These are phyloP conservation scores for Heracleum sosnowskyi DNA, from an alignment of 129 eudicot genomes.

Conservation along the genomic window DNA sequence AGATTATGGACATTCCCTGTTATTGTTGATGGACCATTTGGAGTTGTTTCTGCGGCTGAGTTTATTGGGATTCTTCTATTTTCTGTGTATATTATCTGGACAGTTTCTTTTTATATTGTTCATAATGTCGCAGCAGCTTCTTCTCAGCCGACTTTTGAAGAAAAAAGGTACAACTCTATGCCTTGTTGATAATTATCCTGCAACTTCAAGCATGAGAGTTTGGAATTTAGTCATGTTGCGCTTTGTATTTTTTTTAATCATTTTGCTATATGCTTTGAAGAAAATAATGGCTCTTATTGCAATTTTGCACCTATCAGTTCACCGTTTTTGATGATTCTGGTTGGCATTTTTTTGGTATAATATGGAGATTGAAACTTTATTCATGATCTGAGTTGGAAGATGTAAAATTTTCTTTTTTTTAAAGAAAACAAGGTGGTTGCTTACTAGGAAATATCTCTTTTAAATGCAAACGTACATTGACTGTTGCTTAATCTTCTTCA, in stretches of 20 bases:
- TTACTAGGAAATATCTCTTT: not conserved
- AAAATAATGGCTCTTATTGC: not conserved
- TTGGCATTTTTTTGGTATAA: too few species aligned
- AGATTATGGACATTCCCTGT: constrained; percentile 91
- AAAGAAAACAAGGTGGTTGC: not conserved
- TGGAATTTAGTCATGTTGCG: too few species aligned
- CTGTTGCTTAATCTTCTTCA: not conserved
- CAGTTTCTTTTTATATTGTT: constrained; percentile 34
- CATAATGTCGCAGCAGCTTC: constrained; percentile 21
- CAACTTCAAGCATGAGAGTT: not conserved
- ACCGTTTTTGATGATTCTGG: too few species aligned
- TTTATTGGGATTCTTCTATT: constrained; percentile 62
- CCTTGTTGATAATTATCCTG: not conserved
- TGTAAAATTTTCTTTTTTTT: not conserved
- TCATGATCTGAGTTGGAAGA: not conserved
- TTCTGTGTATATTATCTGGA: constrained; percentile 56
- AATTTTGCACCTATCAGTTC: not conserved
- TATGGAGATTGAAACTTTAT: not conserved
- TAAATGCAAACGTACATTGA: not conserved
- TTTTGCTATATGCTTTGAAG: not conserved
- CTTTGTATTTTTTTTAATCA: not conserved
- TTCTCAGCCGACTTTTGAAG: constrained; percentile 17
- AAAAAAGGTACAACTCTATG: constrained; percentile 26
- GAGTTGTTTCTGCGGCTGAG: constrained; percentile 93
- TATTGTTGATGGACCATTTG: constrained; percentile 79